Evolutionary conservation across 345 rosid species (phyloP), one percentile per base, ranked within the genome.

Genomic region (Orychophragmus violaceus): DNA sequence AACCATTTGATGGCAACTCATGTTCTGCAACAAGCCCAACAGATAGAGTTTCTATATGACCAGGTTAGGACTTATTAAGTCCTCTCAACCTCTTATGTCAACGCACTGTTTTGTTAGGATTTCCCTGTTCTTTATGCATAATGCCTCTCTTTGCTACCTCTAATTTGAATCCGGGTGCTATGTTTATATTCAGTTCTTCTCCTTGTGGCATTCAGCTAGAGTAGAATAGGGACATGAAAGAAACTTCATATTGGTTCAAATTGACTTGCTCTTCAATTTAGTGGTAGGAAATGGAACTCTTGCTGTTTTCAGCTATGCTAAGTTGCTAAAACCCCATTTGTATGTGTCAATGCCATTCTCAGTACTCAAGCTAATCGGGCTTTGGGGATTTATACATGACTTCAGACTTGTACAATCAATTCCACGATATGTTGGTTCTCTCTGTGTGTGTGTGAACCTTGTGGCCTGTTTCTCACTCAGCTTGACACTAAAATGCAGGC

Each of bases 1-100:
- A 91, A 95, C 76, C 99, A 95, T 64, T 91, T 91, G 39, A 82
- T 91, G 89, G 84, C 99, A 63, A 87, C 97, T 1, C 97, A 89
- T 72, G 88, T 91, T 69, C 88, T 91, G 70, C 97, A 91, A 35
- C 99, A 95, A 84, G 86, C 95, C 17, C 94, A 91, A 64, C 97
- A 91, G 74, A 95, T 91, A 62, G 99, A 91, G 72, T 46, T 53
- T 72, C 78, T 95, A 19, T 91, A 91, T 66, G 96, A 91, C 5
- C 96, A 87, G 92, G 99, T 87, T 51, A 62, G 82, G 39, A 68
- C 68, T 58, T 70, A 6, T 5, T 42, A 1, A 22, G 59, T 66
- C 18, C 61, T 44, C 42, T 44, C 6, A 24, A 27, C 22, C 80
- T 18, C 58, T 55, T 42, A 11, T 55, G 37, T 39, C 42, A 42